Evolutionary conservation across 2,329 filamentous ascomycete genomes (phyloP).

Genomic region (Monosporascus sp.): DNA sequence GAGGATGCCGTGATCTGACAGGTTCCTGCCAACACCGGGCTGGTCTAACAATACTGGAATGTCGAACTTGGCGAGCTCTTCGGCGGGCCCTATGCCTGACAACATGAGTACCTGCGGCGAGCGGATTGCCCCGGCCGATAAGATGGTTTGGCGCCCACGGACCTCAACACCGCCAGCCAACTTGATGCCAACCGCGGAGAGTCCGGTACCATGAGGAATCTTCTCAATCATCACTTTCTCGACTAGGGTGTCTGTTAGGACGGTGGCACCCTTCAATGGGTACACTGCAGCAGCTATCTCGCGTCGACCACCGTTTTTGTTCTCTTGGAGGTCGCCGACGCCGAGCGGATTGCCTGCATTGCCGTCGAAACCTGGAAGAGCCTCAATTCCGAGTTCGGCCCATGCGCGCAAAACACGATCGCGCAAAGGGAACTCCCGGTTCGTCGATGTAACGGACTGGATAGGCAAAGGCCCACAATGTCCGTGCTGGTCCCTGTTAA

Average conservation of each 20-base stretch:
- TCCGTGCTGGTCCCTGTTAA: constrained; percentile 17
- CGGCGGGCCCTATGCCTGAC: constrained; percentile 23
- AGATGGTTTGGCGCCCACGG: constrained; percentile 20
- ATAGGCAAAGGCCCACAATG: constrained; percentile 17
- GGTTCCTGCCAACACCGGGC: constrained; percentile 17
- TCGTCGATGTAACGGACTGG: constrained; percentile 15
- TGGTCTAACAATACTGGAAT: constrained; percentile 26
- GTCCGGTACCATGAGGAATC: not conserved
- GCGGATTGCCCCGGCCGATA: constrained; percentile 19
- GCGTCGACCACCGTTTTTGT: constrained; percentile 7
- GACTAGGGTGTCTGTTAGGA: constrained; percentile 10
- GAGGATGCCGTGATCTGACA: constrained; percentile 21
- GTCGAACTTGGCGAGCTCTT: constrained; percentile 22
- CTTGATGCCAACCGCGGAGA: constrained; percentile 3
- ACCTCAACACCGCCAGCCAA: constrained; percentile 13
- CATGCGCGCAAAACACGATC: constrained; percentile 24
- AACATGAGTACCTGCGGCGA: constrained; percentile 24
- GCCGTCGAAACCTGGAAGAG: constrained; percentile 7
- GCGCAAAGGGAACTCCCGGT: constrained; percentile 27
- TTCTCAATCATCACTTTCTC: constrained; percentile 6
- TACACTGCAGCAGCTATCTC: constrained; percentile 9
- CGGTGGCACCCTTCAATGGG: constrained; percentile 2
- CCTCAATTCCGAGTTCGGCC: constrained; percentile 22
- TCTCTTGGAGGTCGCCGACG: constrained; percentile 16
- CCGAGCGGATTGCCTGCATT: constrained; percentile 17